Evolutionary conservation across 495 filamentous ascomycete species (phyloP).

Genomic region (Talaromyces proteolyticus): DNA sequence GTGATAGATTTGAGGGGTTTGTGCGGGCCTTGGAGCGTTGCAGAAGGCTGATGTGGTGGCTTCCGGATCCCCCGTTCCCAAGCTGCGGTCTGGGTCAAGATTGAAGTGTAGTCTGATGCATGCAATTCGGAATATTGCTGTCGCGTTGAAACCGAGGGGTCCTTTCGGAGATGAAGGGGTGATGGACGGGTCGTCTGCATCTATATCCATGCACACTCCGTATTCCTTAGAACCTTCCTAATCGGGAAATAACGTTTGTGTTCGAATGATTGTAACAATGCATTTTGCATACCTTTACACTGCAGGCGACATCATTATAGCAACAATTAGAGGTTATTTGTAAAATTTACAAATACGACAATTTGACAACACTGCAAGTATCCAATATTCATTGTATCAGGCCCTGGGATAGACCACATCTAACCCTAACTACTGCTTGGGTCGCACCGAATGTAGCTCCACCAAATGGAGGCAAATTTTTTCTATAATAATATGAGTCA

Average conservation of each 20-base stretch:
- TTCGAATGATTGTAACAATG: not conserved
- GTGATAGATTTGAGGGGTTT: constrained; percentile 17
- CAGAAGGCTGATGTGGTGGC: constrained; percentile 11
- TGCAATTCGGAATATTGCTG: constrained; percentile 28
- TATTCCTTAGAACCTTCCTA: not conserved
- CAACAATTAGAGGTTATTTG: not conserved
- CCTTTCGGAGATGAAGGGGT: constrained; percentile 27
- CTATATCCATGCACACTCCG: not conserved
- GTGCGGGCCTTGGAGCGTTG: constrained; percentile 5
- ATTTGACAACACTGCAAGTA: not conserved
- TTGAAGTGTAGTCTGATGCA: constrained; percentile 27
- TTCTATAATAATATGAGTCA: not conserved
- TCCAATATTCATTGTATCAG: not conserved
- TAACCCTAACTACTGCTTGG: no score
- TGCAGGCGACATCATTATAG: not conserved
- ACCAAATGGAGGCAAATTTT: not conserved
- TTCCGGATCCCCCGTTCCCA: constrained; percentile 23
- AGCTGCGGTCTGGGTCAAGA: constrained; percentile 14
- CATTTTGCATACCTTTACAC: not conserved
- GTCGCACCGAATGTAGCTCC: no score
- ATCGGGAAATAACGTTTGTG: not conserved
- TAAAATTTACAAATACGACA: not conserved
- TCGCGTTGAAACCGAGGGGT: constrained; percentile 31
- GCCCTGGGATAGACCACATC: not conserved
- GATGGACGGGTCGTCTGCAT: constrained; percentile 26